Evolutionary conservation across 768 basidiomycete species (phyloP).

Genomic region (Boletus huronensis): DNA sequence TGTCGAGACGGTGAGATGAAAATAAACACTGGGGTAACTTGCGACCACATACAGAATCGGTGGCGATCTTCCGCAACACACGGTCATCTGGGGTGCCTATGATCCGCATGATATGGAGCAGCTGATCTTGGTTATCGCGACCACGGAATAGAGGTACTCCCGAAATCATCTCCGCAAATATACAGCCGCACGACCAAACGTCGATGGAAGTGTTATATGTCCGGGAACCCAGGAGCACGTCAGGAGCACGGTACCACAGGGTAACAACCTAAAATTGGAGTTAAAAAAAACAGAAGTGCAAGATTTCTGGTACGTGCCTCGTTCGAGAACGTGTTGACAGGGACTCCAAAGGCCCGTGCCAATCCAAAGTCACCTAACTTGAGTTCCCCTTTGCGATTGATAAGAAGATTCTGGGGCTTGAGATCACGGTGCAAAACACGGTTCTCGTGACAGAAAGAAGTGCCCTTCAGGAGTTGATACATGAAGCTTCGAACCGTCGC

Average conservation of each 20-base stretch:
- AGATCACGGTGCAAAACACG: constrained; percentile 96
- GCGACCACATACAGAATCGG: constrained; percentile 69
- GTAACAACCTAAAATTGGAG: constrained; percentile 80
- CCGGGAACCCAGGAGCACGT: constrained; percentile 93
- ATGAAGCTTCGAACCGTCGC: constrained; percentile 92
- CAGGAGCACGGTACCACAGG: constrained; percentile 97
- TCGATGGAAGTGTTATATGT: constrained; percentile 99
- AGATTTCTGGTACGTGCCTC: constrained; percentile 49
- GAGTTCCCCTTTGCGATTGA: constrained; percentile 94
- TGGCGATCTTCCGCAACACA: constrained; percentile 81
- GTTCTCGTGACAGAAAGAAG: constrained; percentile 98
- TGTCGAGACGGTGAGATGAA: constrained; percentile 26
- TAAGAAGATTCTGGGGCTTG: constrained; percentile 97
- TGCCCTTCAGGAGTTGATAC: constrained; percentile 95
- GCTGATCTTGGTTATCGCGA: constrained; percentile 94
- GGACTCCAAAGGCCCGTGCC: constrained; percentile 96
- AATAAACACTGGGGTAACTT: not conserved
- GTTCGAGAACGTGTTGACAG: constrained; percentile 98
- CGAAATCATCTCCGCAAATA: constrained; percentile 99
- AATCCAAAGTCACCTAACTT: constrained; percentile 98
- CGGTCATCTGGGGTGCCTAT: constrained; percentile 92
- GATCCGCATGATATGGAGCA: constrained; percentile 97
- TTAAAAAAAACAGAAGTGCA: not conserved
- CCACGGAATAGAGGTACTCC: constrained; percentile 96
- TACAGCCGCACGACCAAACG: constrained; percentile 98